Evolutionary conservation across 371 early-diverging fungal genomes (phyloP), one percentile per base, ranked within the genome.

Genomic region (Smittium mucronatum): DNA sequence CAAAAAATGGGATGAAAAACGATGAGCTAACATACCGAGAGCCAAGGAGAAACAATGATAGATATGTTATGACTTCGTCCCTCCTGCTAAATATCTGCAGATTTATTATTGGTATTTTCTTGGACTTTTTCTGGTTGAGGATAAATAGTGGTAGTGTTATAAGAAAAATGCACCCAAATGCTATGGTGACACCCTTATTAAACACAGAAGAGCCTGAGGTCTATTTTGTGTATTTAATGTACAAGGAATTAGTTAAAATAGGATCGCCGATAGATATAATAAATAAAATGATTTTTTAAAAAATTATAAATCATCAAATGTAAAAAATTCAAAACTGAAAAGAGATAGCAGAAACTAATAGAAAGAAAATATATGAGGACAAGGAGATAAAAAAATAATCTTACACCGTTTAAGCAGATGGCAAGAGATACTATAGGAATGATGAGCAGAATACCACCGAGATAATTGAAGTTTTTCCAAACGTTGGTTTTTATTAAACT

Each of bases 391-490:
- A 57, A 57, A 57, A 21, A 57, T 57, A 57, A 57, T 32, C n/a
- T n/a, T n/a, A n/a, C n/a, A n/a, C n/a, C n/a, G 11, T 21, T 30
- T 11, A 65, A 34, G 28, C 15, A 15, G 34, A 65, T 33, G 2
- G 34, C 32, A 25, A 65, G 25, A 30, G 8, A 33, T 65, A 35
- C 34, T 2, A 65, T 34, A 15, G 33, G 11, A 2, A 65, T 33
- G 2, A 65, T 32, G 25, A 65, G 33, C 34, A 65, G n/a, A 25
- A 34, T 35, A 21, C 30, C 5, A 25, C 65, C 65, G 2, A 21
- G 11, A 65, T 33, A 28, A 65, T 65, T 35, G 34, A 65, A 65
- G 2, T 65, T 2, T 34, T 33, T 65, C 65, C 65, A 65, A 21
- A 11, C 8, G 15, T 2, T 28, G n/a, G n/a, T 32, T 21, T 33